phyloP scores from a whole-genome alignment of 305 asterid species.

The Rubia balearica region DNA sequence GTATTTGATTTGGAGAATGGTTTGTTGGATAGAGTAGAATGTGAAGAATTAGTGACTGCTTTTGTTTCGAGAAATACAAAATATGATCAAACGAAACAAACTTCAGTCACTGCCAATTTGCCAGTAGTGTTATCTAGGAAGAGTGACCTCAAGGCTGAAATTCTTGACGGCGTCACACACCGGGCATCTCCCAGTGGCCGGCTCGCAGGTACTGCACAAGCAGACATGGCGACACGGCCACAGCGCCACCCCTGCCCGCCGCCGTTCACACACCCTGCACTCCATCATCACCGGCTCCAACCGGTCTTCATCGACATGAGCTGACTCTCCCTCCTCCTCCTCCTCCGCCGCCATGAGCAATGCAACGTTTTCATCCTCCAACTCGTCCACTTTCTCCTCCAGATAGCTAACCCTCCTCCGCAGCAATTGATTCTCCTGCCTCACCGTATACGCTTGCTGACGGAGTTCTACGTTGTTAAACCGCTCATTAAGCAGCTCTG shows the following conservation, averaged over 20 bases:
- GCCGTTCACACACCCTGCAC: slow-evolving; percentile 32
- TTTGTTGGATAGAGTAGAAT: too few relatives aligned
- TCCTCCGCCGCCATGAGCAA: slow-evolving; percentile 8
- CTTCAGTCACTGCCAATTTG: too few relatives aligned
- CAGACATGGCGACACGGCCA: slow-evolving; percentile 61
- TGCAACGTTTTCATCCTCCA: slow-evolving; percentile 10
- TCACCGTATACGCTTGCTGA: too few relatives aligned
- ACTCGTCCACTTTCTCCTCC: slow-evolving; percentile 11
- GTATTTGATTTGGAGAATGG: too few relatives aligned
- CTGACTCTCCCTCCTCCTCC: slow-evolving; percentile 27
- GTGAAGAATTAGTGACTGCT: too few relatives aligned
- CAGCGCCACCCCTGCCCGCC: slow-evolving; percentile 33
- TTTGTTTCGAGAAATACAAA: too few relatives aligned
- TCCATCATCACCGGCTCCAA: slow-evolving; percentile 18
- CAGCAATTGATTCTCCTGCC: slow-evolving; percentile 5
- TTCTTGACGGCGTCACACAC: slow-evolving; percentile 24
- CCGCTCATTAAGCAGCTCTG: too few relatives aligned
- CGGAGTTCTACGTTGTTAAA: too few relatives aligned
- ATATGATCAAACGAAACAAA: too few relatives aligned
- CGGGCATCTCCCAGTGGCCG: slow-evolving; percentile 29
- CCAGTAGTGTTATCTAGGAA: slow-evolving; percentile 8
- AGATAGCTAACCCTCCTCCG: slow-evolving; percentile 8
- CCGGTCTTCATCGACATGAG: slow-evolving; percentile 21
- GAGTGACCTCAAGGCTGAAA: slow-evolving; percentile 17
- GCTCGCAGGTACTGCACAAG: slow-evolving; percentile 33